Evolutionary conservation across 2,329 filamentous ascomycete genomes (phyloP), one percentile per base, ranked within the genome.

Genomic region (Scopulariopsis brevicaulis): DNA sequence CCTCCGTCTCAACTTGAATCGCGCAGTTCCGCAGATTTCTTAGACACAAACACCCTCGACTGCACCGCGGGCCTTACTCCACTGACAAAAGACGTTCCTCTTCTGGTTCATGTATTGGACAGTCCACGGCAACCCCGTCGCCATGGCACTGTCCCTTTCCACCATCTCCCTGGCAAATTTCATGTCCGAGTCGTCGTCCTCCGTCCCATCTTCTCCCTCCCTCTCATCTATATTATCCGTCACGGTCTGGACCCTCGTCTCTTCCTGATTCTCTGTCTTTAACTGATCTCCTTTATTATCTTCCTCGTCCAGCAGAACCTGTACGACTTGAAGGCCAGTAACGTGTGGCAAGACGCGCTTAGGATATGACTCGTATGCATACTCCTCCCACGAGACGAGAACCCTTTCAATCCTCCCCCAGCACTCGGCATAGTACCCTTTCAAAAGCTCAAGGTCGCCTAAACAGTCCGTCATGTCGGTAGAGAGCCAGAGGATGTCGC

Each of bases 331-430:
- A 54, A 54, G 53, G 34, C 53, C 53, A 2, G 32, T 54, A 12
- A 54, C n/a, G n/a, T 54, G 53, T 43, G 53, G 2, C 20, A 54
- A 43, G 53, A 54, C n/a, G n/a, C 15, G 5, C 53, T 37, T 37
- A 24, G 53, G 53, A 54, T 54, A 54, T 8, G 34, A 54, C 7
- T 43, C 14, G 34, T 1, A 54, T 15, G 53, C n/a, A 40, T 54
- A 54, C 53, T 54, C 53, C 53, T 54, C 53, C 53, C 34, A 54
- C 53, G 53, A 43, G 53, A 54, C 53, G 53, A 54, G 53, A 54
- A 54, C 20, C 10, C 53, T n/a, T 34, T 40, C 12, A 43, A 54
- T 54, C 34, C 53, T 40, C 34, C 53, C 53, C 53, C 20, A 54
- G 53, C 34, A 54, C 53, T 54, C 53, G 34, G 53, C n/a, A 25